Percentiles rank a stretch among this genome's conserved stretches.
phyloP scores from a whole-genome alignment of 768 basidiomycete species.

The Amanita exitialis region DNA sequence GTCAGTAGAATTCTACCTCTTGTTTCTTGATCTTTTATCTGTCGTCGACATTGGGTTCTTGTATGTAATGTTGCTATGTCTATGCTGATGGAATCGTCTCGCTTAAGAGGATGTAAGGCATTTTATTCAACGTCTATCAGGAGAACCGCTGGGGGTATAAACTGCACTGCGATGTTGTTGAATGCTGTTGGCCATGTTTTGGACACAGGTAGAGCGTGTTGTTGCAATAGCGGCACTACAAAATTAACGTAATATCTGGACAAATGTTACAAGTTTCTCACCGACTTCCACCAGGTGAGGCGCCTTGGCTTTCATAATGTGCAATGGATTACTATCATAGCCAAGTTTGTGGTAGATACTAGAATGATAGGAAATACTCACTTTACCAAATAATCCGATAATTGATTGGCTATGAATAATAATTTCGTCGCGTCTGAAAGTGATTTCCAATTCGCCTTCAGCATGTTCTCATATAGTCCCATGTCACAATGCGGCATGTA shows the following conservation, averaged over 20 bases:
- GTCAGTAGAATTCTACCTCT: conserved; percentile 17
- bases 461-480: conserved; percentile 55
- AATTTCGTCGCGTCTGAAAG: conserved; percentile 30
- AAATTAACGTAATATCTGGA: neutral
- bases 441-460: conserved; percentile 50
- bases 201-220: conserved; percentile 39
- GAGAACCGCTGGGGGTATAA: neutral
- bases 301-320: neutral
- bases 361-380: conserved; percentile 40
- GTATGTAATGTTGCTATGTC: neutral
- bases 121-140: neutral
- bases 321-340: conserved; percentile 6
- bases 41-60: conserved; percentile 2
- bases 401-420: conserved; percentile 54
- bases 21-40: conserved; percentile 4
- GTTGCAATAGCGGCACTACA: conserved; percentile 39
- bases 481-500: conserved; percentile 79
- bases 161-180: conserved; percentile 57
- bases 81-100: neutral
- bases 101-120: neutral
- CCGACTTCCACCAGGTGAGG: conserved; percentile 1
- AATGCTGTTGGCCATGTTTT: conserved; percentile 49
- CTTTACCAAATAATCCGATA: conserved; percentile 62
- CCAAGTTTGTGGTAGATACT: conserved; percentile 14
- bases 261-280: neutral